Percentiles rank a stretch among this genome's conserved stretches.
Conservation (phyloP, 345 rosid species). For the Linum usitatissimum region DNA sequence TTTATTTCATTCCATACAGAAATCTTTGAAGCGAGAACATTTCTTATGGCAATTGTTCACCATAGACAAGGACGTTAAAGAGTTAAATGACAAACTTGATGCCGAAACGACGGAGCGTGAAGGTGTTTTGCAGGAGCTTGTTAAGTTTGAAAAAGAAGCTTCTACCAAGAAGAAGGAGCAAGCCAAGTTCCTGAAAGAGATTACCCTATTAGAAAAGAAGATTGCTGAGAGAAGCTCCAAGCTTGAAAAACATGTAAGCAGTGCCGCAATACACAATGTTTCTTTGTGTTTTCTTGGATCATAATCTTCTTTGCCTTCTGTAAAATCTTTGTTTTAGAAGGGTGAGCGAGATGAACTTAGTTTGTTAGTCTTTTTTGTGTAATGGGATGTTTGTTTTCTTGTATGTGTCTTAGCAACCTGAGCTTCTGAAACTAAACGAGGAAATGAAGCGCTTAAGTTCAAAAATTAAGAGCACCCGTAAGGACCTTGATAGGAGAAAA, state of each 20-base stretch:
- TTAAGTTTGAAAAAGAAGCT: slow-evolving; percentile 50
- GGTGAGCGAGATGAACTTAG: not conserved
- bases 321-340: not conserved
- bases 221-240: slow-evolving; percentile 59
- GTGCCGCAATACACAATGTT: slow-evolving; percentile 1
- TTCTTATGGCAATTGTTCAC: slow-evolving; percentile 77
- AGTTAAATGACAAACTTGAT: slow-evolving; percentile 51
- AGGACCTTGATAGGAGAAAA: slow-evolving; percentile 68
- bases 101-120: slow-evolving; percentile 48
- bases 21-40: slow-evolving; percentile 73
- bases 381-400: slow-evolving; percentile 2
- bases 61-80: slow-evolving; percentile 59
- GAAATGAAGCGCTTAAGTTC: slow-evolving; percentile 70
- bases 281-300: not conserved
- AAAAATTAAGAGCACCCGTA: slow-evolving; percentile 67
- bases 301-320: not conserved
- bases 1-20: slow-evolving; percentile 35
- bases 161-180: slow-evolving; percentile 61
- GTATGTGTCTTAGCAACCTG: slow-evolving; percentile 59
- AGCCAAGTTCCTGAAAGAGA: slow-evolving; percentile 68
- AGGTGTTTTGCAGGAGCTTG: slow-evolving; percentile 57
- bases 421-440: slow-evolving; percentile 77
- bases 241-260: slow-evolving; percentile 69
- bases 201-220: slow-evolving; percentile 63
- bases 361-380: not conserved